Percentiles rank a stretch among this genome's conserved stretches.
Conservation (phyloP, 2,329 filamentous ascomycete species). For the Aureobasidium namibiae region DNA sequence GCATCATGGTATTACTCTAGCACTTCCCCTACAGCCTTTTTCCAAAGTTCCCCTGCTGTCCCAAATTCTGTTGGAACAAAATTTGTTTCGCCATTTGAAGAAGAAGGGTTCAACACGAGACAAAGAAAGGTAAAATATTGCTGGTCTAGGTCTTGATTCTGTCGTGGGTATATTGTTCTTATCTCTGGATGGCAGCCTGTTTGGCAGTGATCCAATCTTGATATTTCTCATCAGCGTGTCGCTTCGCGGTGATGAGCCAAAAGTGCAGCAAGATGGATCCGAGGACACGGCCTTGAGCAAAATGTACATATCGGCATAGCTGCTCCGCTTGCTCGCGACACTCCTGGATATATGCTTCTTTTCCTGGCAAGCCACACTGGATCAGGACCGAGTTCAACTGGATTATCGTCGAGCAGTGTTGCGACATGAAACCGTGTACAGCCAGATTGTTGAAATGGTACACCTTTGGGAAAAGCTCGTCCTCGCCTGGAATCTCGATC, state of each 20-base stretch:
- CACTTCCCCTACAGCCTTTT: not conserved
- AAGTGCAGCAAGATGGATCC: conserved; percentile 7
- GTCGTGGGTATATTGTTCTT: not conserved
- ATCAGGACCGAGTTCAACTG: conserved; percentile 4
- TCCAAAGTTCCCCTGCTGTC: not conserved
- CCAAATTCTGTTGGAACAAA: not conserved
- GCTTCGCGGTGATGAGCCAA: conserved; percentile 7
- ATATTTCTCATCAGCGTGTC: not conserved
- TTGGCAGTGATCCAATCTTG: conserved; percentile 4
- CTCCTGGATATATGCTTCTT: not conserved
- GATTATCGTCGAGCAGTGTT: conserved; percentile 3
- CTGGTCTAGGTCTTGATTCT: not conserved
- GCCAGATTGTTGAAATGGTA: conserved; percentile 4
- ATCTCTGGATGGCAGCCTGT: conserved; percentile 1
- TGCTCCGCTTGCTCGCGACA: not conserved
- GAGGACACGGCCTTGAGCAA: not conserved
- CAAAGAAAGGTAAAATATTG: not conserved
- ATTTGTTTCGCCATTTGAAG: too few species aligned
- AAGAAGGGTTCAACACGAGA: too few species aligned
- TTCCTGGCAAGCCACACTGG: not conserved
- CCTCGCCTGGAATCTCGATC: not conserved
- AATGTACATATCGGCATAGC: not conserved
- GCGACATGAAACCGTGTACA: conserved; percentile 9
- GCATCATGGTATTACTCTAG: not conserved
- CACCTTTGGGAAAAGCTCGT: conserved; percentile 1